Evolutionary conservation across 169 alveolate species (phyloP), one percentile per base, ranked within the genome.

Genomic region (Eimeria tenella): DNA sequence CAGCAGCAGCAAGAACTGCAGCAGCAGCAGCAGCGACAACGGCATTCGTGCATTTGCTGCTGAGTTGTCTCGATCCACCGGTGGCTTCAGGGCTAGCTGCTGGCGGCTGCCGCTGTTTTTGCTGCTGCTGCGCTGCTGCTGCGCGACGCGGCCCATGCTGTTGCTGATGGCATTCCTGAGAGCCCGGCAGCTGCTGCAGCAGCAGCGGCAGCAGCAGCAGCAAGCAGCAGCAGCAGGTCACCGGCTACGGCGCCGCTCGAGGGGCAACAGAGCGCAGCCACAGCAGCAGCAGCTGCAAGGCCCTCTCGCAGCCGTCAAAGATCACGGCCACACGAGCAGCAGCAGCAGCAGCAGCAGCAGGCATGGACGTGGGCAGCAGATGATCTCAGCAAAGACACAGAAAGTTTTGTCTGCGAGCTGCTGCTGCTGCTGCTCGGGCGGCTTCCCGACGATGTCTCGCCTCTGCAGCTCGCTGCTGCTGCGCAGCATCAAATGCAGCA

Each of bases 291-390:
- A 71, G 82, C 82, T 25, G 55, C 55, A 58, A 13, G 68, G 19
- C 68, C 68, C 21, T 13, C 11, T 17, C 2, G 68, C 68, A 11
- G 19, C 50, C 10, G 50, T 7, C 19, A 71, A 42, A 71, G 82
- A 71, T 6, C 53, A 71, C 82, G 82, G 9, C 17, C 17, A 6
- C 68, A 68, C 50, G 50, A 68, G 77, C 77, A 75, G 86, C 86
- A 50, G 42, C 86, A 50, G 63, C 86, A 75, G 42, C 86, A 75
- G 86, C 86, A 75, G 86, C 86, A 75, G 63, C 49, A 19, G 86
- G 25, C 25, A 10, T 6, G 42, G 7, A 49, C 65, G 58, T 49
- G 52, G 23, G 60, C 60, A 75, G 63, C 60, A 19, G 42, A 6
- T 1, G 31, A 17, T 49, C 52, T 31, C 0, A 5, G 23, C 56